phyloP scores from a whole-genome alignment of 371 early-diverging fungal species.

The Mortierella sp. region DNA sequence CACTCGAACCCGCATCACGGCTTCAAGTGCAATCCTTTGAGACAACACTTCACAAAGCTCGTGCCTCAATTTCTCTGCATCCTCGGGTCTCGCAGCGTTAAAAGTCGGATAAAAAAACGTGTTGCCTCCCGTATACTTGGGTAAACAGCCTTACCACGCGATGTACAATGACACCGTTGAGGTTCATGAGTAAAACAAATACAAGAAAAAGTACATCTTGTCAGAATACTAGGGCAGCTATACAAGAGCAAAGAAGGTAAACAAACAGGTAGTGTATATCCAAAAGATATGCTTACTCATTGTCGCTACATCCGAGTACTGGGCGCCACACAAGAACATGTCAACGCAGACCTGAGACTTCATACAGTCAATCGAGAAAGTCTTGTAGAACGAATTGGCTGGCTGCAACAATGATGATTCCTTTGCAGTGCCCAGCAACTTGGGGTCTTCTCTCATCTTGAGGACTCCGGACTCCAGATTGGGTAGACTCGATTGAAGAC shows the following conservation, averaged over 20 bases:
- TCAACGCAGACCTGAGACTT: conserved; percentile 93
- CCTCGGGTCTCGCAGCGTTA: conserved; percentile 86
- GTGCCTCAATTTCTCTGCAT: conserved; percentile 87
- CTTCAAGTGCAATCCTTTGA: conserved; percentile 90
- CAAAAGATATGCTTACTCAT: conserved; percentile 62
- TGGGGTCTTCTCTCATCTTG: conserved; percentile 87
- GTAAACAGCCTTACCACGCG: conserved; percentile 62
- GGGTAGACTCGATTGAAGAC: conserved; percentile 85
- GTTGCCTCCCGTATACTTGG: conserved; percentile 95
- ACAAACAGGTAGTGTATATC: not conserved
- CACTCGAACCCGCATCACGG: conserved; percentile 95
- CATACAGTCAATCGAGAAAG: conserved; percentile 92
- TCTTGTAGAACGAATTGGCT: conserved; percentile 91
- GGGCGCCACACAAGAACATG: conserved; percentile 89
- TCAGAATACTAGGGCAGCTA: too few relatives aligned
- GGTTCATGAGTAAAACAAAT: too few relatives aligned
- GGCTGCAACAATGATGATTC: conserved; percentile 89
- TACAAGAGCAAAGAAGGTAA: too few relatives aligned
- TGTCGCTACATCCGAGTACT: conserved; percentile 95
- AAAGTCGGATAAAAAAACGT: conserved; percentile 96
- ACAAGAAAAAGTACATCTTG: too few relatives aligned
- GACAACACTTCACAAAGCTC: conserved; percentile 90
- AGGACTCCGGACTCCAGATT: conserved; percentile 84
- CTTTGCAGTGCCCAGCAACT: conserved; percentile 86
- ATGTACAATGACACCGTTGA: not conserved